Base-by-base conservation (phyloP, 2,329 filamentous ascomycete species). In the Hymenotorrendiella dingleyae region DNA sequence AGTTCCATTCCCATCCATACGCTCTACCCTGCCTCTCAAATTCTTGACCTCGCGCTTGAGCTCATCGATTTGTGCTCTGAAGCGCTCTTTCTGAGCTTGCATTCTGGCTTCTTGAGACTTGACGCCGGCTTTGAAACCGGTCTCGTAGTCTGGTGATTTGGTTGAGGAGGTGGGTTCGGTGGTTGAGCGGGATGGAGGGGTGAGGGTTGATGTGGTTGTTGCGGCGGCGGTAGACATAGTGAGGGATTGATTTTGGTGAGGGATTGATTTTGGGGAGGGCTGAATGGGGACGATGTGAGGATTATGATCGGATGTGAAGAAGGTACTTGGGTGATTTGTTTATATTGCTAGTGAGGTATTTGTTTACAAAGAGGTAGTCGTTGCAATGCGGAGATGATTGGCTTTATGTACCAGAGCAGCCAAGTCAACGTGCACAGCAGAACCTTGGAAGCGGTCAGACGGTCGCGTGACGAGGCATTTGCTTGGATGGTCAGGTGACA, bases 11-110 rank as follows among this genome's bases (percentile, higher is more conserved):
- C 40, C 33, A 22, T 36, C 40, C 30, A 42, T 36, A 11, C 11
- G 23, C 23, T 29, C 33, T 7, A 42, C 40, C 21, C 40, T 36
- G 1, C 40, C 30, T 22, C 40, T 36, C 26, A 35, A 14, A 27
- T 42, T 42, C 30, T 28, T 42, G 16, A 42, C 30, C 40, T 42
- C 30, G 6, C 33, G 22, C 28, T 36, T 42, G 10, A 42, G 22
- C 30, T 35, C 24, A 2, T 42, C 40, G 10, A 42, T 22, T 29
- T 42, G 22, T 2, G 16, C 33, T 27, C 33, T 19, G 32, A 36
- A 42, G 8, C 30, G 21, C 22, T 42, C 40, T 19, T 35, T 36
- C 19, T 42, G 40, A 11, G 30, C 40, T 20, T 42, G 30, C 33
- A 42, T 36, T 22, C 30, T 27, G 7, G 12, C 24, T 10, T 42